A percentile compares a stretch with the other conserved stretches of the same genome.
These are phyloP conservation scores for Crucihimalaya himalaica DNA, from an alignment of 345 rosid species.

Conservation along the genomic window DNA sequence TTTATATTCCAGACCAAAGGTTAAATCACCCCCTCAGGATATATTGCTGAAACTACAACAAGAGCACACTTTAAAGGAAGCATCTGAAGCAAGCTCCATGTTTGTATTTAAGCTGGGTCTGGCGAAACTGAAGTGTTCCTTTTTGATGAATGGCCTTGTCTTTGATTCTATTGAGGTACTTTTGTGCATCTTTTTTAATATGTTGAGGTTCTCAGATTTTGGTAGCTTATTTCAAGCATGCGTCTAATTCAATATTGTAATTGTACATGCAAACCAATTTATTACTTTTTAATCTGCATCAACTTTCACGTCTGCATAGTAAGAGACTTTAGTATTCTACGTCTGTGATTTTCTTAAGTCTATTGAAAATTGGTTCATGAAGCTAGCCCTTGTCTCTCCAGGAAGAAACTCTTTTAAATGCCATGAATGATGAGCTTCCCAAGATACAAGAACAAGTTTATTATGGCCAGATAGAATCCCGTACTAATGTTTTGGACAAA, in stretches of 20 bases:
- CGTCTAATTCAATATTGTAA: not conserved
- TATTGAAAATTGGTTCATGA: slow-evolving; percentile 22
- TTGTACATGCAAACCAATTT: slow-evolving; percentile 20
- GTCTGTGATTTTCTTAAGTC: slow-evolving; percentile 3
- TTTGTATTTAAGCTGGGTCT: slow-evolving; percentile 89
- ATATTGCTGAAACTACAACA: slow-evolving; percentile 77
- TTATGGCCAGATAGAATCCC: slow-evolving; percentile 83
- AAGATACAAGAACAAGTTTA: slow-evolving; percentile 97
- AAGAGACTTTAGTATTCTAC: slow-evolving; percentile 7
- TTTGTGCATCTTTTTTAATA: slow-evolving; percentile 19
- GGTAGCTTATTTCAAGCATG: slow-evolving; percentile 19
- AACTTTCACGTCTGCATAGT: slow-evolving; percentile 22
- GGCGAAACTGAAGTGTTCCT: slow-evolving; percentile 62
- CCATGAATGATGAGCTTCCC: slow-evolving; percentile 94
- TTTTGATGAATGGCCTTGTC: slow-evolving; percentile 98
- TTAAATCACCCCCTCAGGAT: slow-evolving; percentile 81
- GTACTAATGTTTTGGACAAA: slow-evolving; percentile 83
- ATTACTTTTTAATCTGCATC: slow-evolving; percentile 10
- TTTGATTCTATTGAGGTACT: slow-evolving; percentile 81
- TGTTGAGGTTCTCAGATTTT: slow-evolving; percentile 11
- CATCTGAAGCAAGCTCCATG: slow-evolving; percentile 72
- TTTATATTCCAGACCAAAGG: slow-evolving; percentile 64
- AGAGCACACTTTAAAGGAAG: slow-evolving; percentile 60
- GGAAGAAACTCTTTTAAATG: slow-evolving; percentile 80
- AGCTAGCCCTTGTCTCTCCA: slow-evolving; percentile 43